Evolutionary conservation across 2,329 filamentous ascomycete species (phyloP).

Genomic region (Bisporella sp.): DNA sequence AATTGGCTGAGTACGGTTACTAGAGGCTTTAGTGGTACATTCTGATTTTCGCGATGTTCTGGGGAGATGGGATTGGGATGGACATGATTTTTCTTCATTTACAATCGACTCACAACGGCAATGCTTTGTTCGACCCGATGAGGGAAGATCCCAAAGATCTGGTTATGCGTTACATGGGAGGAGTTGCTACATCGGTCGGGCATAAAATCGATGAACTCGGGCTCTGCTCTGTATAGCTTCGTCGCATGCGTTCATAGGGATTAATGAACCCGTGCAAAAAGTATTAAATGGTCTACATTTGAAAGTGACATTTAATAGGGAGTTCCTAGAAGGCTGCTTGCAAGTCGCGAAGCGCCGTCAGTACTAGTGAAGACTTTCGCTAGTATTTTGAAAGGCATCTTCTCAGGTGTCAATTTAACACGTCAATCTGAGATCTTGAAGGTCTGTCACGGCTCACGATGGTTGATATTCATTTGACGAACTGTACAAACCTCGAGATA

Average conservation of each 20-base stretch:
- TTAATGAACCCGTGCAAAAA: conserved; percentile 18
- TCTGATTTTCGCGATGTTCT: conserved; percentile 17
- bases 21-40: conserved; percentile 43
- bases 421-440: too few relatives aligned
- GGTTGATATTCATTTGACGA: too few relatives aligned
- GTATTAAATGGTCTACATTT: conserved; percentile 13
- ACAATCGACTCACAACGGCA: conserved; percentile 19
- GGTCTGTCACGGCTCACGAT: too few relatives aligned
- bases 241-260: conserved; percentile 22
- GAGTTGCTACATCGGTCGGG: conserved; percentile 22
- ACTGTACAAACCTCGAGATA: too few relatives aligned
- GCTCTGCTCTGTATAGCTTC: conserved; percentile 27
- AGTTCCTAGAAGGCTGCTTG: background rate
- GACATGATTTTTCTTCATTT: conserved; percentile 1
- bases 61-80: conserved; percentile 9
- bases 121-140: conserved; percentile 27
- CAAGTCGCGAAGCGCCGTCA: too few relatives aligned
- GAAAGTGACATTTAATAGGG: conserved; percentile 6
- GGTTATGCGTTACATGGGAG: conserved; percentile 19
- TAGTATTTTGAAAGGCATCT: too few relatives aligned
- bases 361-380: too few relatives aligned
- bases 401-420: too few relatives aligned
- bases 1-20: conserved; percentile 88
- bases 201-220: conserved; percentile 20
- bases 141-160: conserved; percentile 22